Evolutionary conservation across 768 basidiomycete genomes (phyloP), one percentile per base, ranked within the genome.

Genomic region (Amanita thiersii): DNA sequence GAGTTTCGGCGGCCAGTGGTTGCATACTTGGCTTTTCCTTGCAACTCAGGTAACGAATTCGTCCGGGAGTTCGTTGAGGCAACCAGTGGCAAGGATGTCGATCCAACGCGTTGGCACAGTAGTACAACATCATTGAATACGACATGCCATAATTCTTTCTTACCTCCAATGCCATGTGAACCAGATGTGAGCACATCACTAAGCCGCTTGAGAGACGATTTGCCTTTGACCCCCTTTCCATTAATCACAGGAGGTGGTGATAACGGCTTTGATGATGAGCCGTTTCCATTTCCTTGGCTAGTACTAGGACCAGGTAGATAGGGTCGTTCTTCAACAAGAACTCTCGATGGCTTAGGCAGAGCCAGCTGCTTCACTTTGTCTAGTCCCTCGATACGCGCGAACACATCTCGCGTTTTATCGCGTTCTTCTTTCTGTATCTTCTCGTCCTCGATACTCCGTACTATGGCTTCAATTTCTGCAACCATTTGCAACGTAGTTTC

Each of bases 401-500:
- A 87, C 2, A 89, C 84, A 58, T 99, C 94, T 10, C 94, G 72
- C 2, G 93, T 96, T 67, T 85, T 86, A 62, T 96, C 90, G 23
- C 94, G 79, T 57, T 94, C 91, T 56, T 98, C 94, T 61, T 90
- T 89, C 57, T 87, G 85, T 42, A 91, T 86, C 69, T 98, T 98
- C 68, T 99, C 92, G 53, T 97, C 94, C 60, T 99, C 94, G 43
- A 99, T 97, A 47, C 86, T 88, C 33, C 94, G 75, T 36, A 99
- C 94, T 52, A 98, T 94, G 14, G 75, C 81, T 64, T 99, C 96
- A 5, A 99, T 88, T 60, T 98, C 92, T 14, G 91, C 89, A 1
- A 97, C 92, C 88, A 98, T 94, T 57, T 85, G 83, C 30, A 94
- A 67, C 9, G 93, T 96, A 55, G 84, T 86, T 60, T 99, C 96